phyloP scores from a whole-genome alignment of 2,329 filamentous ascomycete genomes.

The Scedosporium boydii region DNA sequence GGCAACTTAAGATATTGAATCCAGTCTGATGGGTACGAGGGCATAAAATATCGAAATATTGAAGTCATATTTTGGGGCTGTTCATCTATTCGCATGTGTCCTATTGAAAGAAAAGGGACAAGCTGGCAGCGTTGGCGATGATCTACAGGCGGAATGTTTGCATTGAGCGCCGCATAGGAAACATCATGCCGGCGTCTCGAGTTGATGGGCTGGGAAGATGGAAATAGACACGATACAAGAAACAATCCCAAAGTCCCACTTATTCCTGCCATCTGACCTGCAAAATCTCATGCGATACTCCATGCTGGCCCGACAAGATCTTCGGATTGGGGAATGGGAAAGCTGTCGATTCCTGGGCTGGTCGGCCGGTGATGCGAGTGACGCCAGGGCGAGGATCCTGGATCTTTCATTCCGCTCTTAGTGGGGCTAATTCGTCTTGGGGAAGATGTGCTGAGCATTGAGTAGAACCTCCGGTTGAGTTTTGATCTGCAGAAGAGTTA shows the following conservation, averaged over 20 bases:
- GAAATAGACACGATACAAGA: background rate
- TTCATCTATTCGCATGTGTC: background rate
- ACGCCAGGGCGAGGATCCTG: background rate
- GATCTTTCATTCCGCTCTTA: background rate
- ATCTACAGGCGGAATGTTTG: background rate
- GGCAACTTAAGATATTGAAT: background rate
- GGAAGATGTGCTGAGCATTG: no score
- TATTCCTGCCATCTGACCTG: background rate
- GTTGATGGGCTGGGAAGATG: background rate
- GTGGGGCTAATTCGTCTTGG: background rate
- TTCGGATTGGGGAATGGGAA: background rate
- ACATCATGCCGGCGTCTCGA: background rate
- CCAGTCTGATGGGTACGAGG: background rate
- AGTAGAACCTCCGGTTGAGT: no score
- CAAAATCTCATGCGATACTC: background rate
- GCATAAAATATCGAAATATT: background rate
- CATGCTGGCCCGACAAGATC: background rate
- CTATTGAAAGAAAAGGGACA: background rate
- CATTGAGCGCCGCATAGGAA: conserved; percentile 2
- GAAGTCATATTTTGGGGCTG: background rate
- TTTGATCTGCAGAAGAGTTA: no score
- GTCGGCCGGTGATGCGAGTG: background rate
- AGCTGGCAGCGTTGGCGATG: background rate
- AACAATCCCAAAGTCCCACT: background rate
- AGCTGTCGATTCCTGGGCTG: background rate